Percentiles rank a stretch among this genome's conserved stretches.
These are phyloP conservation scores for Sphagnum tenellum DNA, from an alignment of 225 moss, liverwort and hornwort species.

Conservation along the genomic window DNA sequence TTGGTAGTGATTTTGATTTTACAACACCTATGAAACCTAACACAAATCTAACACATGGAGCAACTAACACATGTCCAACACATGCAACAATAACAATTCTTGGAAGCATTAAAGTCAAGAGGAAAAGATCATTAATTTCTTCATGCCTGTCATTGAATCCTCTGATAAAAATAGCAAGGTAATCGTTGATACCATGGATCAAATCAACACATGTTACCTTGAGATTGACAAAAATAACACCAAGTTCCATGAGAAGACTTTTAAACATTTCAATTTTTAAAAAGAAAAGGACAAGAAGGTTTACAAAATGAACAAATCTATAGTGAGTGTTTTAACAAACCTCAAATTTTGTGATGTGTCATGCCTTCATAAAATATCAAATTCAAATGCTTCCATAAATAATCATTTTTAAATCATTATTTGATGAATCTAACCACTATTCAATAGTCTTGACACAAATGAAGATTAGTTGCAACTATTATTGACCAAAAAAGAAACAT, in stretches of 20 bases:
- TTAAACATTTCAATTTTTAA: neutral
- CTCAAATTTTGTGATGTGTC: neutral
- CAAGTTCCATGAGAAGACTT: neutral
- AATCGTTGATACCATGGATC: neutral
- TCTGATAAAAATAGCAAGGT: neutral
- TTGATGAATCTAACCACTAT: too few relatives aligned
- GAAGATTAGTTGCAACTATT: too few relatives aligned
- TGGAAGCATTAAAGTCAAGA: neutral
- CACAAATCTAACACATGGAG: too few relatives aligned
- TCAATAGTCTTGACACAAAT: too few relatives aligned
- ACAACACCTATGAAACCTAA: neutral
- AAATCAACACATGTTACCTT: neutral
- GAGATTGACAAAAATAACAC: neutral
- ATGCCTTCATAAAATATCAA: neutral
- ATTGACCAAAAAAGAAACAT: too few relatives aligned
- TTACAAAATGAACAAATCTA: neutral
- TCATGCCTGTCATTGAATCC: neutral
- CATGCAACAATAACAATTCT: neutral
- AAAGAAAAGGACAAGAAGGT: neutral
- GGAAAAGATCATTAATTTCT: neutral
- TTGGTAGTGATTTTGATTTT: too few relatives aligned
- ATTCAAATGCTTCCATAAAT: neutral
- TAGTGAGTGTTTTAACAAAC: neutral
- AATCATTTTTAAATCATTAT: too few relatives aligned
- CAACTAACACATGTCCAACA: neutral